Conservation (phyloP, 2,329 filamentous ascomycete species). For the Diplodia sapinea region DNA sequence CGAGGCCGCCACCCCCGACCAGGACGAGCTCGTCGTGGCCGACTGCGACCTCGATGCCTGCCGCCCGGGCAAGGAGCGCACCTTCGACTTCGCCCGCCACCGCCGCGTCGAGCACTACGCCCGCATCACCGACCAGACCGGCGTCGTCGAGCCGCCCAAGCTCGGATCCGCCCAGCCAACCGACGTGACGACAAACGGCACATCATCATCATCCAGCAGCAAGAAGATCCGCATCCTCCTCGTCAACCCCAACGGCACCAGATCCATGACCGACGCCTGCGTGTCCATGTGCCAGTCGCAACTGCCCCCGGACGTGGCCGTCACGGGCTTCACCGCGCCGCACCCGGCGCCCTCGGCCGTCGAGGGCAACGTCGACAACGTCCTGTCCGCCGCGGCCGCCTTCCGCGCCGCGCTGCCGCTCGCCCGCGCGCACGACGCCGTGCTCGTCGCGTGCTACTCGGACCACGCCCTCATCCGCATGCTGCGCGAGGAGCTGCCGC, state of each 20-base stretch:
- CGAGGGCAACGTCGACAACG: constrained; percentile 57
- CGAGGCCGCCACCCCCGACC: constrained; percentile 51
- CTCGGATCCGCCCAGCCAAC: constrained; percentile 25
- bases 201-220: constrained; percentile 14
- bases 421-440: constrained; percentile 53
- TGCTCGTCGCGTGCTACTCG: constrained; percentile 58
- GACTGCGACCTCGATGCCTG: constrained; percentile 56
- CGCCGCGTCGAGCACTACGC: constrained; percentile 36
- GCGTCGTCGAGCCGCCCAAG: constrained; percentile 44
- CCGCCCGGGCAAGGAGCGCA: constrained; percentile 52
- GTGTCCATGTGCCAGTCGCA: constrained; percentile 51
- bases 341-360: constrained; percentile 57
- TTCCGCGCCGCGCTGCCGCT: constrained; percentile 55
- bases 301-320: constrained; percentile 55
- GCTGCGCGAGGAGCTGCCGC: constrained; percentile 53
- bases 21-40: constrained; percentile 57
- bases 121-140: constrained; percentile 34
- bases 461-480: constrained; percentile 56
- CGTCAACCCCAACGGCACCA: constrained; percentile 57
- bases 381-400: constrained; percentile 58
- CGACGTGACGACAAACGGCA: constrained; percentile 9
- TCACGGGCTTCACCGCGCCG: constrained; percentile 59
- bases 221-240: constrained; percentile 52
- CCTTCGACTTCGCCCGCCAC: constrained; percentile 43
- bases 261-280: constrained; percentile 56